Percentiles rank a stretch among this genome's conserved stretches.
These are phyloP conservation scores for Emmonsiellopsis sp. DNA, from an alignment of 2,329 filamentous ascomycete genomes.

Conservation along the genomic window DNA sequence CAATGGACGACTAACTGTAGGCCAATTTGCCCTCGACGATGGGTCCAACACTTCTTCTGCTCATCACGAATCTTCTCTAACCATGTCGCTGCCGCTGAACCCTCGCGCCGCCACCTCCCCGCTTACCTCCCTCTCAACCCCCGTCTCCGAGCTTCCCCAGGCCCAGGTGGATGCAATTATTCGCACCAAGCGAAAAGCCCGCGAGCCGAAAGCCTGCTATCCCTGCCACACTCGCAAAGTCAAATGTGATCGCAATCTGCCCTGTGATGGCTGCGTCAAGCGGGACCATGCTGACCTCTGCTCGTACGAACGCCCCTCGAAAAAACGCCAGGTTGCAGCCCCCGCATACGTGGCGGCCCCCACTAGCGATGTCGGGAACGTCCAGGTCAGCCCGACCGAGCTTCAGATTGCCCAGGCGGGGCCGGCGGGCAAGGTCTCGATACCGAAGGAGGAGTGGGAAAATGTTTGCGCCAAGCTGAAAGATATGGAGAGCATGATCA, in stretches of 20 bases:
- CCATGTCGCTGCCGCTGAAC: slow-evolving; percentile 1
- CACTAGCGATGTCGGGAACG: background rate
- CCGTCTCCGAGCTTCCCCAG: slow-evolving; percentile 33
- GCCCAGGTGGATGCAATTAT: slow-evolving; percentile 39
- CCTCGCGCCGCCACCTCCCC: slow-evolving; percentile 1
- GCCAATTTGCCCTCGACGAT: background rate
- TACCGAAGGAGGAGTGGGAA: slow-evolving; percentile 36
- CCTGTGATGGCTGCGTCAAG: slow-evolving; percentile 41
- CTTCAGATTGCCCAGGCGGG: background rate
- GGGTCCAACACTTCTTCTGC: background rate
- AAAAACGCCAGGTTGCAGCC: slow-evolving; percentile 29
- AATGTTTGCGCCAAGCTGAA: slow-evolving; percentile 32
- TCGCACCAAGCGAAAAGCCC: slow-evolving; percentile 37
- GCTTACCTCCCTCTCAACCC: slow-evolving; percentile 15
- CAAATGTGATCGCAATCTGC: slow-evolving; percentile 40
- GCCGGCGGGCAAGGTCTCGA: slow-evolving; percentile 20
- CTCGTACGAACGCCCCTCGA: slow-evolving; percentile 40
- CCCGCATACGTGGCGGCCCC: slow-evolving; percentile 17
- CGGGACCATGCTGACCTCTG: slow-evolving; percentile 40
- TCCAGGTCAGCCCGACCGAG: background rate
- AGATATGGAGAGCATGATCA: slow-evolving; percentile 35
- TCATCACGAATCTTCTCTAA: background rate
- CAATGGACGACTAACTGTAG: background rate
- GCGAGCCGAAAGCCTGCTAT: slow-evolving; percentile 39
- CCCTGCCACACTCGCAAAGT: slow-evolving; percentile 39